Evolutionary conservation across 1,139 yeast genomes (phyloP).

Genomic region (Pichia sp.): DNA sequence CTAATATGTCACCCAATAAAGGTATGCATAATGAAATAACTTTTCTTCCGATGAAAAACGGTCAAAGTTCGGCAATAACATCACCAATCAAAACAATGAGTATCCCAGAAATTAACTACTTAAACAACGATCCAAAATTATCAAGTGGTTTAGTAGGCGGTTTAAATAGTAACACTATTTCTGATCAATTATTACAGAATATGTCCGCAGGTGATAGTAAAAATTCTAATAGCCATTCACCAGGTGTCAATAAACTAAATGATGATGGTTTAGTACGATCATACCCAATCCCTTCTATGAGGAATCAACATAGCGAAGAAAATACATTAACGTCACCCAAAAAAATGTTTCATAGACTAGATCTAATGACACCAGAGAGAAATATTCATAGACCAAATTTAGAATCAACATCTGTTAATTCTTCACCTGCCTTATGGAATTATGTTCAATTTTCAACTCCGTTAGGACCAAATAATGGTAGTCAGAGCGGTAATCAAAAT

Average conservation of each 20-base stretch:
- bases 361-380: slow-evolving; percentile 15
- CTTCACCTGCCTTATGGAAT: slow-evolving; percentile 74
- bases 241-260: background rate
- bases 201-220: background rate
- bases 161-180: slow-evolving; percentile 5
- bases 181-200: slow-evolving; percentile 10
- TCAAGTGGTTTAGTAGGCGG: slow-evolving; percentile 14
- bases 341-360: slow-evolving; percentile 11
- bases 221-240: background rate
- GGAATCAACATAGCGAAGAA: background rate
- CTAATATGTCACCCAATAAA: slow-evolving; percentile 11
- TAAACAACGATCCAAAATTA: slow-evolving; percentile 8
- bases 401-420: slow-evolving; percentile 31
- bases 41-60: slow-evolving; percentile 1
- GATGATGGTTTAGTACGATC: slow-evolving; percentile 4
- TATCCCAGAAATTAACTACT: slow-evolving; percentile 18
- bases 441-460: slow-evolving; percentile 74
- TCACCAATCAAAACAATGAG: slow-evolving; percentile 30
- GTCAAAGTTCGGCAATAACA: slow-evolving; percentile 16
- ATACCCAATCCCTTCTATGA: slow-evolving; percentile 4
- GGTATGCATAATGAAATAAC: slow-evolving; percentile 5
- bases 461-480: slow-evolving; percentile 18
- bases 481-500: no score
- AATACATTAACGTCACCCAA: slow-evolving; percentile 12
- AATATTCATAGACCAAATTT: slow-evolving; percentile 10